phyloP scores from a whole-genome alignment of 345 rosid species.

The Gynandropsis gynandra region DNA sequence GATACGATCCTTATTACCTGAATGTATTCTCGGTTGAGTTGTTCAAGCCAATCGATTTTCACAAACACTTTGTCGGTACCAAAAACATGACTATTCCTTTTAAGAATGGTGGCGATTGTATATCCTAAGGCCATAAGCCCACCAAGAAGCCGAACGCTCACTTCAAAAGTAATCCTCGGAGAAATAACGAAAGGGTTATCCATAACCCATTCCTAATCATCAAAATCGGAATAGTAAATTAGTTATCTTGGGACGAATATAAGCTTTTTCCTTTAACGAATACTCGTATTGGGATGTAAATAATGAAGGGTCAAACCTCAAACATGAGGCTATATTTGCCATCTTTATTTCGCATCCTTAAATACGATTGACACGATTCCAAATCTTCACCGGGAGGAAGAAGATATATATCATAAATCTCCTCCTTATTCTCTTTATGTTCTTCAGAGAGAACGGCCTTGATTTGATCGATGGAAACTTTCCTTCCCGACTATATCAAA shows the following conservation, averaged over 20 bases:
- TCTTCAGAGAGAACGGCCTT: constrained; percentile 61
- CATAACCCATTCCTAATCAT: constrained; percentile 84
- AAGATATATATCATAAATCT: constrained; percentile 93
- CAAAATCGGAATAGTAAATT: too few species aligned
- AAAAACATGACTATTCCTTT: constrained; percentile 89
- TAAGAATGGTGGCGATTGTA: constrained; percentile 91
- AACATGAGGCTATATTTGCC: constrained; percentile 99
- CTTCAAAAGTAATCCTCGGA: constrained; percentile 98
- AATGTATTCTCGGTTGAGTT: constrained; percentile 74
- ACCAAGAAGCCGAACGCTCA: constrained; percentile 95
- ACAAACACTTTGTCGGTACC: constrained; percentile 67
- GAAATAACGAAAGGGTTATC: constrained; percentile 96
- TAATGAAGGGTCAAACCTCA: constrained; percentile 55
- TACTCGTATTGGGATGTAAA: too few species aligned
- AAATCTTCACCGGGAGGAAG: constrained; percentile 99
- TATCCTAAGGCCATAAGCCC: constrained; percentile 98
- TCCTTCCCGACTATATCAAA: constrained; percentile 64
- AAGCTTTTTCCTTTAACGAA: too few species aligned
- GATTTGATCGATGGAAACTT: constrained; percentile 58
- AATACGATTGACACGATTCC: constrained; percentile 89
- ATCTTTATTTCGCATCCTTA: constrained; percentile 98
- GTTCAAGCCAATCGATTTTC: constrained; percentile 95
- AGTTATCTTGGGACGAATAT: too few species aligned
- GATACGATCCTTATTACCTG: too few species aligned
- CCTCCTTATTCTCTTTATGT: constrained; percentile 65